phyloP scores from a whole-genome alignment of 495 filamentous ascomycete genomes.

The Choiromyces venosus region DNA sequence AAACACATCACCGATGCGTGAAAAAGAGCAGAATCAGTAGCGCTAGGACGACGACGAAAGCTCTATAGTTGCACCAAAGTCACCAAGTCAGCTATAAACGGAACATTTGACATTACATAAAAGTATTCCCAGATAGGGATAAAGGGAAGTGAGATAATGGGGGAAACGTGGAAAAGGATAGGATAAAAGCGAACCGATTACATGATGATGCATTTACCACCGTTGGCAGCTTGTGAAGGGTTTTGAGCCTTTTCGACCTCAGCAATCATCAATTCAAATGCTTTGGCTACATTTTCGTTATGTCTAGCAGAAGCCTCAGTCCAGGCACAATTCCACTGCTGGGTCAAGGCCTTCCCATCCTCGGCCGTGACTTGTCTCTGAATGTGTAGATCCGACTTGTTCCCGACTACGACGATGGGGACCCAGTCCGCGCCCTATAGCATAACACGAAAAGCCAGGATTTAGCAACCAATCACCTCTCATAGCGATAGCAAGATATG shows the following conservation, averaged over 20 bases:
- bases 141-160: constrained; percentile 11
- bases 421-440: constrained; percentile 81
- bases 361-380: constrained; percentile 85
- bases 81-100: background rate
- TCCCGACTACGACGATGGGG: constrained; percentile 89
- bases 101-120: background rate
- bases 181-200: constrained; percentile 46
- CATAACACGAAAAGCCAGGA: constrained; percentile 6
- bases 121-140: constrained; percentile 11
- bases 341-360: constrained; percentile 70
- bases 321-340: constrained; percentile 85
- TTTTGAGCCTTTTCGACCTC: constrained; percentile 95
- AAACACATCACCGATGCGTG: background rate
- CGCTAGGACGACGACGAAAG: background rate
- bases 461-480: constrained; percentile 10
- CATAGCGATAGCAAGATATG: background rate
- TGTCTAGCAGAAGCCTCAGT: constrained; percentile 92
- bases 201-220: constrained; percentile 80
- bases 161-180: constrained; percentile 6
- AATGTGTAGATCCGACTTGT: constrained; percentile 93
- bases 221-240: constrained; percentile 71
- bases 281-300: constrained; percentile 84
- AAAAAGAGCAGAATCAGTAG: background rate
- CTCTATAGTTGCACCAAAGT: background rate
- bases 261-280: constrained; percentile 90